Percentiles rank a stretch among this genome's conserved stretches.
These are phyloP conservation scores for Raphanus raphanistrum DNA, from an alignment of 345 rosid genomes.

Conservation along the genomic window DNA sequence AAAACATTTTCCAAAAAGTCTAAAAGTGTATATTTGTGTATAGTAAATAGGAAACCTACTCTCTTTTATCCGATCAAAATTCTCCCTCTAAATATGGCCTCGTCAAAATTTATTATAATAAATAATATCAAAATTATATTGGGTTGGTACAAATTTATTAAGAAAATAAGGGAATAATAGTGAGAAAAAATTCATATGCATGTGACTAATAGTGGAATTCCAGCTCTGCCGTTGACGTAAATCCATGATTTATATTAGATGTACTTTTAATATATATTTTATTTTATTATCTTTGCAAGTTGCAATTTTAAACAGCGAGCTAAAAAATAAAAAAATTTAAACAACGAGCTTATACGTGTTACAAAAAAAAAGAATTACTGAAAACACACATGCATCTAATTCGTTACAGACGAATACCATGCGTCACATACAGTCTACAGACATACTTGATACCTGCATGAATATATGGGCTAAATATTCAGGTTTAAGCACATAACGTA, in stretches of 20 bases:
- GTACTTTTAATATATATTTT: slow-evolving; percentile 11
- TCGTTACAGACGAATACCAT: neutral
- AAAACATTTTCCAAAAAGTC: neutral
- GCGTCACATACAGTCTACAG: neutral
- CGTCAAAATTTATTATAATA: neutral
- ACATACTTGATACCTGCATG: slow-evolving; percentile 6
- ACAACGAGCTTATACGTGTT: neutral
- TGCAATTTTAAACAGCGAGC: neutral
- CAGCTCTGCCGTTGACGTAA: slow-evolving; percentile 56
- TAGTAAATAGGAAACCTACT: neutral
- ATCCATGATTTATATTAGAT: slow-evolving; percentile 33
- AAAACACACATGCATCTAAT: neutral
- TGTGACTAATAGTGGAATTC: slow-evolving; percentile 64
- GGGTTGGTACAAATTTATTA: too few species aligned
- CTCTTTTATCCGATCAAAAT: slow-evolving; percentile 1
- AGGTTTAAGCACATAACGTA: neutral
- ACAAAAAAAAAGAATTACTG: neutral
- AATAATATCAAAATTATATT: slow-evolving; percentile 11
- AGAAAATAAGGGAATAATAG: too few species aligned
- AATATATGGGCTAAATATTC: neutral
- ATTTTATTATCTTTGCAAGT: slow-evolving; percentile 26
- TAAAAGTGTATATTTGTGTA: neutral
- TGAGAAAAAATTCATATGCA: slow-evolving; percentile 39
- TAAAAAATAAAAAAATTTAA: neutral
- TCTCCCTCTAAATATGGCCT: neutral